Evolutionary conservation across 192 early-diverging fungal genomes (phyloP).

Genomic region (Chytriomyces confervae): DNA sequence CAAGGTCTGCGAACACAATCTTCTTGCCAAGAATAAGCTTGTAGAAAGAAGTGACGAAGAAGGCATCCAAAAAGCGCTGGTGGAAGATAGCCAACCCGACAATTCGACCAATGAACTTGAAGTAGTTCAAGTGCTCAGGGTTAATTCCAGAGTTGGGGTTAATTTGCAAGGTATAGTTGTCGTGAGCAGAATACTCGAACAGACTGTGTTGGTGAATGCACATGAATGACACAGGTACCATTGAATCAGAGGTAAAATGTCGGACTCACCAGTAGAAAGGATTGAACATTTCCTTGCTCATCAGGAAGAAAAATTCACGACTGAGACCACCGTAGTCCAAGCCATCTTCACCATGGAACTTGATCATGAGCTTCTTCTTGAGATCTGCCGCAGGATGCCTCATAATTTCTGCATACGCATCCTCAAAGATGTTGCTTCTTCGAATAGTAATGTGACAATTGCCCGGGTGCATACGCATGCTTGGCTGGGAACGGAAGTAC

Average conservation of each 20-base stretch:
- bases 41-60: conserved; percentile 95
- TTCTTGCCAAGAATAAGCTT: conserved; percentile 94
- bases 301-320: conserved; percentile 96
- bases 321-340: conserved; percentile 98
- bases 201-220: conserved; percentile 64
- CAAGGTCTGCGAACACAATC: conserved; percentile 87
- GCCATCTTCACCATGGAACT: conserved; percentile 98
- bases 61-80: conserved; percentile 94
- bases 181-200: conserved; percentile 97
- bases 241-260: neutral
- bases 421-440: conserved; percentile 90
- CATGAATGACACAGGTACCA: neutral
- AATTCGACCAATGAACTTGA: conserved; percentile 96
- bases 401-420: conserved; percentile 96
- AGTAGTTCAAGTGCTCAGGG: conserved; percentile 97
- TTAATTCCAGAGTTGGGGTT: conserved; percentile 95
- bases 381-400: conserved; percentile 85
- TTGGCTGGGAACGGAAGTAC: conserved; percentile 93
- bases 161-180: conserved; percentile 98
- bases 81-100: conserved; percentile 97
- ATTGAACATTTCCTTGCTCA: conserved; percentile 99
- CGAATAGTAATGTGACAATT: conserved; percentile 94
- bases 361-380: conserved; percentile 97
- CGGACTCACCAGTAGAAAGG: conserved; percentile 65
- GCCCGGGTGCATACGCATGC: conserved; percentile 81